Percentiles rank a stretch among this genome's conserved stretches.
Evolutionary conservation across 2,329 filamentous ascomycete genomes (phyloP).

Genomic region (Monilinia fructicola): DNA sequence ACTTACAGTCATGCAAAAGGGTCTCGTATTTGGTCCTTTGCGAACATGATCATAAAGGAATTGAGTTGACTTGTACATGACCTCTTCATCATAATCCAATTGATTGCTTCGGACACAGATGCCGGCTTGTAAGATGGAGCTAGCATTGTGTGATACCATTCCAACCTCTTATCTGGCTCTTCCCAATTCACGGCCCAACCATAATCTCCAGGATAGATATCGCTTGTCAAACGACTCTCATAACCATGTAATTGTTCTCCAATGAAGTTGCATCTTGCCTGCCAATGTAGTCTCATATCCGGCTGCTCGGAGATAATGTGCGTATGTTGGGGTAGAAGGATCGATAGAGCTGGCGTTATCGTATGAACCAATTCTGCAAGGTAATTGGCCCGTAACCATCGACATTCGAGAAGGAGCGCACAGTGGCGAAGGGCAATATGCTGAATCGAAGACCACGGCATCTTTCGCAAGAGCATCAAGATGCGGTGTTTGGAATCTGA

Average conservation of each 20-base stretch:
- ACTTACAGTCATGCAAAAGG: slow-evolving; percentile 73
- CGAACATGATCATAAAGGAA: slow-evolving; percentile 89
- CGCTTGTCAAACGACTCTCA: slow-evolving; percentile 86
- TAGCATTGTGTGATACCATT: slow-evolving; percentile 98
- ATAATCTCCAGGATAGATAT: slow-evolving; percentile 93
- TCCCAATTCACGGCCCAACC: slow-evolving; percentile 98
- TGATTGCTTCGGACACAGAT: slow-evolving; percentile 90
- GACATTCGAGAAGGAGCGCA: slow-evolving; percentile 92
- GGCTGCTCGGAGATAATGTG: slow-evolving; percentile 80
- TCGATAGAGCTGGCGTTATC: slow-evolving; percentile 86
- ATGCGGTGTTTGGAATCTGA: slow-evolving; percentile 89
- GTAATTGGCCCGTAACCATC: slow-evolving; percentile 88
- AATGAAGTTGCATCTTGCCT: slow-evolving; percentile 98
- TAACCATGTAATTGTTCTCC: slow-evolving; percentile 94
- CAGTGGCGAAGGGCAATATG: slow-evolving; percentile 90
- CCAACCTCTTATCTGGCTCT: slow-evolving; percentile 76
- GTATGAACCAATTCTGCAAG: slow-evolving; percentile 87
- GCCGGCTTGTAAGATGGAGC: slow-evolving; percentile 86
- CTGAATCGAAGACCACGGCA: slow-evolving; percentile 88
- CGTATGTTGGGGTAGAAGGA: slow-evolving; percentile 85
- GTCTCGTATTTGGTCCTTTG: slow-evolving; percentile 68
- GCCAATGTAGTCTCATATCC: slow-evolving; percentile 90
- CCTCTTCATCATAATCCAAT: slow-evolving; percentile 93
- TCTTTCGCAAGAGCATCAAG: slow-evolving; percentile 77
- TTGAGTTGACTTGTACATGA: slow-evolving; percentile 78